Evolutionary conservation across 2,329 filamentous ascomycete genomes (phyloP).

Genomic region (Talaromyces sp.): DNA sequence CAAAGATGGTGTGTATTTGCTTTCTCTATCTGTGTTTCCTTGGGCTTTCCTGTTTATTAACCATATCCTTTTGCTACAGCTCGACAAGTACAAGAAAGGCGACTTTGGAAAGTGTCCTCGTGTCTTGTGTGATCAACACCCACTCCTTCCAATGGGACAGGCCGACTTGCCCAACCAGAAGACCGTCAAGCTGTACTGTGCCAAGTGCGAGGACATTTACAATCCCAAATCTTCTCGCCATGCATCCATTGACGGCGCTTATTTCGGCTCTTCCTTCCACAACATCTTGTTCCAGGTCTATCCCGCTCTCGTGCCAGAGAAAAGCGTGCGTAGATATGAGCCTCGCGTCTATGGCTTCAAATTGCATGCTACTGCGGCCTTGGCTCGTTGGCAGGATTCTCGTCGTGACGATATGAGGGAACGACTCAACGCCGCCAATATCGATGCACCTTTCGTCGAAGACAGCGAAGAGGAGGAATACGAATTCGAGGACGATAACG

Average conservation of each 20-base stretch:
- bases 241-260: conserved; percentile 91
- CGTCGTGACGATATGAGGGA: conserved; percentile 78
- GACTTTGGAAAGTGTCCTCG: conserved; percentile 98
- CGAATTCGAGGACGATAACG: conserved; percentile 46
- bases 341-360: conserved; percentile 93
- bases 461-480: conserved; percentile 61
- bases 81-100: conserved; percentile 97
- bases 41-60: conserved; percentile 8
- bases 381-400: conserved; percentile 85
- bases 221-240: conserved; percentile 97
- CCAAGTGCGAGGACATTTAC: conserved; percentile 96
- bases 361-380: conserved; percentile 81
- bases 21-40: not conserved
- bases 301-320: conserved; percentile 79
- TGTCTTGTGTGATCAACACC: conserved; percentile 90
- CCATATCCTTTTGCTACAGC: conserved; percentile 48
- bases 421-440: conserved; percentile 61
- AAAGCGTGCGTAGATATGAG: conserved; percentile 79
- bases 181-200: conserved; percentile 94
- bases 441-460: conserved; percentile 74
- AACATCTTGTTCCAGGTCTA: conserved; percentile 99
- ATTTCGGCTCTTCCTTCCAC: conserved; percentile 97
- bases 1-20: conserved; percentile 75
- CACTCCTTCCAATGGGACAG: conserved; percentile 89
- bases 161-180: conserved; percentile 83